Evolutionary conservation across 2,329 filamentous ascomycete genomes (phyloP).

Genomic region (Stagonosporopsis chrysanthemi): DNA sequence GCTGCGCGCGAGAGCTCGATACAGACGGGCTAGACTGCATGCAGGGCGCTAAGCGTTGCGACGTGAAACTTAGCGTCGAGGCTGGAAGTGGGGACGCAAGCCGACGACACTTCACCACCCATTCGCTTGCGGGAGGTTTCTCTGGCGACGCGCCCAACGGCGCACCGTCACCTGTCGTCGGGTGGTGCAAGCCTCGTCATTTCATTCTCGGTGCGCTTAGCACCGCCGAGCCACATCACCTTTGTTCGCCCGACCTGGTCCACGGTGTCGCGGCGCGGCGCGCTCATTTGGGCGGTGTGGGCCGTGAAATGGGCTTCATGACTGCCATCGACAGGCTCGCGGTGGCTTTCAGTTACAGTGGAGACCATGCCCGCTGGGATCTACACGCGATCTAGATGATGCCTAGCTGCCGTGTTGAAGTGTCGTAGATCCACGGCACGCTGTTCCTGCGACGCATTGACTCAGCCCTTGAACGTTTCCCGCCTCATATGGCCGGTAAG

Average conservation of each 20-base stretch:
- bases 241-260: slow-evolving; percentile 17
- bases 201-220: slow-evolving; percentile 29
- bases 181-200: slow-evolving; percentile 29
- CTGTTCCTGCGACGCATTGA: slow-evolving; percentile 25
- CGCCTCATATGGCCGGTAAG: slow-evolving; percentile 24
- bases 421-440: slow-evolving; percentile 36
- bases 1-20: not conserved
- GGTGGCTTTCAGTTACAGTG: slow-evolving; percentile 26
- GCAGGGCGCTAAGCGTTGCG: slow-evolving; percentile 11
- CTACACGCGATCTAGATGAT: slow-evolving; percentile 26
- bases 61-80: slow-evolving; percentile 13
- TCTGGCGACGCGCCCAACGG: slow-evolving; percentile 40
- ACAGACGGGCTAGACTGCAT: slow-evolving; percentile 2
- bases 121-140: slow-evolving; percentile 26
- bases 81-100: not conserved
- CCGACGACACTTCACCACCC: slow-evolving; percentile 27
- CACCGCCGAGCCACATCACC: slow-evolving; percentile 17
- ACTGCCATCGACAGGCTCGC: slow-evolving; percentile 31
- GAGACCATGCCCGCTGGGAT: slow-evolving; percentile 18
- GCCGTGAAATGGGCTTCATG: slow-evolving; percentile 24
- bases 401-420: slow-evolving; percentile 31
- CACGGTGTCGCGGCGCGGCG: slow-evolving; percentile 28
- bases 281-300: slow-evolving; percentile 17
- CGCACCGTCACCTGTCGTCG: slow-evolving; percentile 44
- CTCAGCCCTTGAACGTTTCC: slow-evolving; percentile 15